Evolutionary conservation across 1,139 yeast genomes (phyloP).

Genomic region (Nakaseomyces nivariensis): DNA sequence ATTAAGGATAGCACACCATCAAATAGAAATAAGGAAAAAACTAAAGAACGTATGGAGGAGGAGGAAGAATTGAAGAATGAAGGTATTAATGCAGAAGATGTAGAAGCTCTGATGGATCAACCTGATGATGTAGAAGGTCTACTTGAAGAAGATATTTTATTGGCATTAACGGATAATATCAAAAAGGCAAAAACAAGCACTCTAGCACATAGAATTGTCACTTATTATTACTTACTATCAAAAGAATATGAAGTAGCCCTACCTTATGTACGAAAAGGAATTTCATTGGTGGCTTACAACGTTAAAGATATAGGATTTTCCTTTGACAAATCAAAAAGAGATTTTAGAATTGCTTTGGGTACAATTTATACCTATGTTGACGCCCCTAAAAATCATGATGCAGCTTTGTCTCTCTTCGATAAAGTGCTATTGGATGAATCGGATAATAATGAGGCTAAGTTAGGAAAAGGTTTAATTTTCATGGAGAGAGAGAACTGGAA

Average conservation of each 20-base stretch:
- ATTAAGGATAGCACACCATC: conserved; percentile 15
- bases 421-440: conserved; percentile 45
- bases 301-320: conserved; percentile 39
- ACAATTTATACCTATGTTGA: conserved; percentile 73
- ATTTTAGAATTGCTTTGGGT: conserved; percentile 59
- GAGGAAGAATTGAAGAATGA: conserved; percentile 16
- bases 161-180: conserved; percentile 46
- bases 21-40: conserved; percentile 6
- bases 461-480: conserved; percentile 75
- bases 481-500: conserved; percentile 52
- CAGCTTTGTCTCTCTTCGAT: conserved; percentile 67
- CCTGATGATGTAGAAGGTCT: conserved; percentile 18
- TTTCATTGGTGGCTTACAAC: conserved; percentile 43
- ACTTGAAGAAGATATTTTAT: conserved; percentile 45
- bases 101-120: conserved; percentile 14
- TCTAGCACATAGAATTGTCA: conserved; percentile 55
- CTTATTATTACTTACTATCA: conserved; percentile 48
- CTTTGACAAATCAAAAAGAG: conserved; percentile 45
- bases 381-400: conserved; percentile 75
- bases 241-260: conserved; percentile 59
- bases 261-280: conserved; percentile 52
- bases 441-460: conserved; percentile 47
- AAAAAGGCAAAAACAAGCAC: conserved; percentile 40
- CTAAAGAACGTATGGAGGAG: conserved; percentile 9
- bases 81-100: conserved; percentile 19